These are phyloP conservation scores for Macrophomina pseudophaseolina DNA, from an alignment of 2,329 filamentous ascomycete species.

Conservation along the genomic window DNA sequence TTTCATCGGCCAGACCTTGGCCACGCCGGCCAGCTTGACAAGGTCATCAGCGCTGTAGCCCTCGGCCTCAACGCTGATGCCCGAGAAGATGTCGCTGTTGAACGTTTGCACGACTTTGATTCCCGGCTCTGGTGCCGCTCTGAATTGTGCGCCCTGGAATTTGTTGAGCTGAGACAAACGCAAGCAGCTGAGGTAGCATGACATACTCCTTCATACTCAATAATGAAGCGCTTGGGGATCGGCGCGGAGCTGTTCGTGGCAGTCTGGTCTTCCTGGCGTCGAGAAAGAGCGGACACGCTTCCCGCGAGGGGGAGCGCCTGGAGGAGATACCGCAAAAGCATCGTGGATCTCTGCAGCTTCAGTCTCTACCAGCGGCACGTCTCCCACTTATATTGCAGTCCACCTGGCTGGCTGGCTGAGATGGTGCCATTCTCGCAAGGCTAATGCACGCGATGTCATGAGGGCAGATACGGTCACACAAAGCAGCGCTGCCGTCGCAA, in stretches of 20 bases:
- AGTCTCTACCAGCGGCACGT: not conserved
- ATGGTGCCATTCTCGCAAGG: not conserved
- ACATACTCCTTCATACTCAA: not conserved
- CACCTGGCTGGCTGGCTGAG: not conserved
- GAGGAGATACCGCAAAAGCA: conserved; percentile 2
- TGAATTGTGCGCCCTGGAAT: not conserved
- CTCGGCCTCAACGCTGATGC: not conserved
- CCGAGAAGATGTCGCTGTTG: conserved; percentile 13
- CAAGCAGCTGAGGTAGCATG: too few relatives aligned
- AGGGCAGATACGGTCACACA: not conserved
- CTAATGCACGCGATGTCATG: not conserved
- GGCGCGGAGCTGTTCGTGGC: not conserved
- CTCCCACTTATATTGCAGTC: not conserved
- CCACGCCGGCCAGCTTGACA: not conserved
- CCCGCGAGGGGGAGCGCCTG: conserved; percentile 9
- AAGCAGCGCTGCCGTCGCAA: not conserved
- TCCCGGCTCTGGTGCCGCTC: not conserved
- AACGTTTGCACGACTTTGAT: conserved; percentile 9
- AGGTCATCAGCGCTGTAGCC: conserved; percentile 2
- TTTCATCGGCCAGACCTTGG: conserved; percentile 14
- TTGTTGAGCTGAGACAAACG: too few relatives aligned
- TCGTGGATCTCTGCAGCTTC: not conserved
- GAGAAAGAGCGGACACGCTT: not conserved
- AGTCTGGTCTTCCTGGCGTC: not conserved
- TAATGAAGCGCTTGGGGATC: conserved; percentile 3